phyloP scores from a whole-genome alignment of 2,329 filamentous ascomycete genomes.

The Penicillium concentricum region DNA sequence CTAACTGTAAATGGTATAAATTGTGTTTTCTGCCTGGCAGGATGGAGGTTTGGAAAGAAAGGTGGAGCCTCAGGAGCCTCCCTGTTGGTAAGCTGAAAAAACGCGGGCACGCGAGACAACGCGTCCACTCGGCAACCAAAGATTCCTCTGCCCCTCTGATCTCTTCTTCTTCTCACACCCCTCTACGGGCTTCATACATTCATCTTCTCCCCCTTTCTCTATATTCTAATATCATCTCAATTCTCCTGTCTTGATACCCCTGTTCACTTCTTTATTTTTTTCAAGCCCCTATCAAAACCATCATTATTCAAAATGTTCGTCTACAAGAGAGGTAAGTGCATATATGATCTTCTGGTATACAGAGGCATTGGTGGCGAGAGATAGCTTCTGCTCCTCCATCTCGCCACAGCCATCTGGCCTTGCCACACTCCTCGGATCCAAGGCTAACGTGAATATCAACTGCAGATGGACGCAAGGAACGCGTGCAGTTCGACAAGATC shows the following conservation, averaged over 20 bases:
- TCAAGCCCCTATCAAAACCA: conserved; percentile 6
- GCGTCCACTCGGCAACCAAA: conserved; percentile 12
- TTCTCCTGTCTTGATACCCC: conserved; percentile 25
- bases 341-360: background rate
- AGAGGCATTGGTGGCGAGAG: background rate
- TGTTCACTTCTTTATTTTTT: conserved; percentile 14
- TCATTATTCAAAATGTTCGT: conserved; percentile 55
- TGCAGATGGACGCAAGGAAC: conserved; percentile 97
- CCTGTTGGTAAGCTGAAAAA: conserved; percentile 12
- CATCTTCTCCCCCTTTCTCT: conserved; percentile 12
- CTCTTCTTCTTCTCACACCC: conserved; percentile 26
- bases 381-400: background rate
- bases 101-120: conserved; percentile 20
- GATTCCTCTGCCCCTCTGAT: conserved; percentile 22
- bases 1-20: background rate
- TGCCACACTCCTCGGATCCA: conserved; percentile 16
- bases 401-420: conserved; percentile 1
- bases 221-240: conserved; percentile 6
- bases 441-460: conserved; percentile 21
- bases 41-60: background rate
- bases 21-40: conserved; percentile 1
- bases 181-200: conserved; percentile 15
- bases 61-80: conserved; percentile 3
- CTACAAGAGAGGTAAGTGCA: conserved; percentile 59
- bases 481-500: conserved; percentile 99